Conservation (phyloP, 2,329 filamentous ascomycete genomes). For the Aspergillus sp. region DNA sequence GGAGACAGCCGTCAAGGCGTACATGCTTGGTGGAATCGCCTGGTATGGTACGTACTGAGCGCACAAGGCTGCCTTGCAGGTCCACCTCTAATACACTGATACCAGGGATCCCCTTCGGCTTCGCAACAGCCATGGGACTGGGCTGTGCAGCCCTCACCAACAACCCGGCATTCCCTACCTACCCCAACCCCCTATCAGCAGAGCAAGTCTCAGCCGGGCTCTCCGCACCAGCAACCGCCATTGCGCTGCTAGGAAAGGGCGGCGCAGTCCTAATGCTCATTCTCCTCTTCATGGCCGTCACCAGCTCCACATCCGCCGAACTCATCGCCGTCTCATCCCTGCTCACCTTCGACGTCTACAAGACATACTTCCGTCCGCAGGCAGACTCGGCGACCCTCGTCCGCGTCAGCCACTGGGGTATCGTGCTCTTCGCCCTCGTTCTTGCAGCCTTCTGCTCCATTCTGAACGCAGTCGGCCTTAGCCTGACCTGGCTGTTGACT, state of each 20-base stretch:
- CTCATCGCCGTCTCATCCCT: slow-evolving; percentile 54
- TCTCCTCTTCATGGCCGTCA: slow-evolving; percentile 41
- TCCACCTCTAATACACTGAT: no score
- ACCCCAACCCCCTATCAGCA: slow-evolving; percentile 37
- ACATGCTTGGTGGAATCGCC: slow-evolving; percentile 43
- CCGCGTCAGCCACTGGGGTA: slow-evolving; percentile 50
- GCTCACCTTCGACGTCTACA: slow-evolving; percentile 54
- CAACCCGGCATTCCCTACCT: slow-evolving; percentile 52
- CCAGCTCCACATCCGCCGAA: slow-evolving; percentile 50
- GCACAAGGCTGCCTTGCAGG: background rate
- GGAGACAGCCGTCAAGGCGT: slow-evolving; percentile 42
- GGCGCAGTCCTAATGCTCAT: slow-evolving; percentile 34
- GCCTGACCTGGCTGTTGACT: slow-evolving; percentile 42
- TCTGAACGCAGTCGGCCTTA: slow-evolving; percentile 37
- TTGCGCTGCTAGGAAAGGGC: slow-evolving; percentile 37
- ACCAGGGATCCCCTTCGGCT: slow-evolving; percentile 46
- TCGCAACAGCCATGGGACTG: slow-evolving; percentile 50
- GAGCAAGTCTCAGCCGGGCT: slow-evolving; percentile 33
- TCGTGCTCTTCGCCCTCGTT: slow-evolving; percentile 50
- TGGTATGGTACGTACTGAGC: slow-evolving; percentile 21
- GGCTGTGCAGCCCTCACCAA: slow-evolving; percentile 46
- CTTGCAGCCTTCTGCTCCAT: slow-evolving; percentile 38
- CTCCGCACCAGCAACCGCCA: slow-evolving; percentile 32
- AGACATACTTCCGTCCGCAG: slow-evolving; percentile 46
- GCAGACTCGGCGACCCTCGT: slow-evolving; percentile 50